Evolutionary conservation across 2,329 filamentous ascomycete genomes (phyloP).

Genomic region (Paraphaeosphaeria minitans): DNA sequence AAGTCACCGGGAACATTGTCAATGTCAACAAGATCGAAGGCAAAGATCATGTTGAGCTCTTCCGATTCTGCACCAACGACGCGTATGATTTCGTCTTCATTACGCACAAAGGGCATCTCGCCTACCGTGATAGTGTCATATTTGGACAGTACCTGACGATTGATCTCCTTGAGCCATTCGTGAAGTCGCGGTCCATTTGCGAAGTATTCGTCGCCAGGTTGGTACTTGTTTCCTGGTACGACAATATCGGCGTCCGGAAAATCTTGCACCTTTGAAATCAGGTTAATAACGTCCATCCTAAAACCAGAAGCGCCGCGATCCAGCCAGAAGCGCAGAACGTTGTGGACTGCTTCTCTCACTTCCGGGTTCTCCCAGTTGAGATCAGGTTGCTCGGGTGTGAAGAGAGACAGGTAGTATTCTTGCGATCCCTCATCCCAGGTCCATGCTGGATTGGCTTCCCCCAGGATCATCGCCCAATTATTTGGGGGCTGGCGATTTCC

Average conservation of each 20-base stretch:
- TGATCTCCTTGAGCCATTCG: conserved; percentile 71
- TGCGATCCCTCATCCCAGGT: conserved; percentile 71
- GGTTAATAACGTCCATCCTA: conserved; percentile 49
- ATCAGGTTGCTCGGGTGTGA: conserved; percentile 77
- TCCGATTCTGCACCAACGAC: conserved; percentile 50
- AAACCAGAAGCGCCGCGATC: conserved; percentile 65
- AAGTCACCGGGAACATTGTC: conserved; percentile 46
- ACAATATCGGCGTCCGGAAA: conserved; percentile 35
- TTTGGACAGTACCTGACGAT: conserved; percentile 59
- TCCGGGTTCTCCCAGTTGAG: conserved; percentile 79
- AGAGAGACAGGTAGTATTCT: conserved; percentile 80
- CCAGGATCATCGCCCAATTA: conserved; percentile 72
- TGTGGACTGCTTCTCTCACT: conserved; percentile 71
- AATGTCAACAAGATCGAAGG: conserved; percentile 52
- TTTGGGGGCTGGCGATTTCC: conserved; percentile 73
- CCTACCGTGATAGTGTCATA: conserved; percentile 70
- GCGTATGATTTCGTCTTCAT: conserved; percentile 55
- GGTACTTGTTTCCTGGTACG: conserved; percentile 45
- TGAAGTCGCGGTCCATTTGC: conserved; percentile 72
- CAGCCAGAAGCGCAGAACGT: conserved; percentile 80
- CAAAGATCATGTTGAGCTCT: conserved; percentile 72
- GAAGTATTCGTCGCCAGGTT: conserved; percentile 58
- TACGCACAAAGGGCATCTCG: conserved; percentile 63
- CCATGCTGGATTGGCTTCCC: conserved; percentile 64
- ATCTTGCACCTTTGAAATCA: conserved; percentile 42